Base-by-base conservation (phyloP, 2,329 filamentous ascomycete species). In the Fusarium devonianum region DNA sequence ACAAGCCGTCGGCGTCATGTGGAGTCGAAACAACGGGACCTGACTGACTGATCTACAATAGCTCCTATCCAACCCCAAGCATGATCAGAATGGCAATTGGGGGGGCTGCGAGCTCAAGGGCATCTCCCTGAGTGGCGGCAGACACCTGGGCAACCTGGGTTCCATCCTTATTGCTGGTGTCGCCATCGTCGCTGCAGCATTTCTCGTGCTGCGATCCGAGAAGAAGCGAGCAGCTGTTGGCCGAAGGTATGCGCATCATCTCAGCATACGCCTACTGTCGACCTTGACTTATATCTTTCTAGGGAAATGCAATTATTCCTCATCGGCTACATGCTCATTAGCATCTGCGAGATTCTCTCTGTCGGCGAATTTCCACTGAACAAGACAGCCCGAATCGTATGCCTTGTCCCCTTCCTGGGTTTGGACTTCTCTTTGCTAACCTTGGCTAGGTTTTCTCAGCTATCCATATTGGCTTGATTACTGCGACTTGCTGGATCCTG, bases 271-370 rank as follows among this genome's bases (percentile, higher is more conserved):
- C 37, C 14, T 22, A 17, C 13, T 7, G 14, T 17, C 9, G 33
- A 9, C 13, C 12, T 17, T 18, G 17, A 51, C 56, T 61, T 32
- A 63, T 42, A 33, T 7, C 1, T 17, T 4, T 2, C 44, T 67
- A 96, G 94, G 72, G 94, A 99, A 74, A 97, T 99, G 84, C 94
- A 99, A 79, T 67, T 97, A 23, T 97, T 99, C 75, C 83, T 99
- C 39, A 56, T 90, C 30, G 87, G 89, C 39, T 99, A 91, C 71
- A 88, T 96, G 48, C 74, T 97, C 49, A 86, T 97, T 53, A 86
- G 89, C 65, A 89, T 99, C 66, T 97, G 92, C 74, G 94, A 97
- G 72, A 96, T 99, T 67, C 97, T 99, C 75, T 92, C 92, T 0
- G 86, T 97, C 25, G 94, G 94, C 62, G 89, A 87, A 21, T 93